phyloP scores from a whole-genome alignment of 2,329 filamentous ascomycete species.

The Nothopassalora personata region DNA sequence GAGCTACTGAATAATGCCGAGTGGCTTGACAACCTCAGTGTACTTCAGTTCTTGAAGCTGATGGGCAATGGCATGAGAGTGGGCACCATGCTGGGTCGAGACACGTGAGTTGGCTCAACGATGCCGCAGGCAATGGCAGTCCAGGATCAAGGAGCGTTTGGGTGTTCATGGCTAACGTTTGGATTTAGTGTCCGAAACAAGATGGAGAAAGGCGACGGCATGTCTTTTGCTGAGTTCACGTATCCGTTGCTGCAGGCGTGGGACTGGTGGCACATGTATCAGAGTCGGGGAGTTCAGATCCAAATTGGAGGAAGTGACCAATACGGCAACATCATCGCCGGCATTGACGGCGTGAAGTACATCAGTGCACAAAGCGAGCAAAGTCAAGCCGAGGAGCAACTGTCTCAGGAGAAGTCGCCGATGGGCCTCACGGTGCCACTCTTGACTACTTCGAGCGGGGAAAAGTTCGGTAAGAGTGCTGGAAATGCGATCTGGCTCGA shows the following conservation, averaged over 20 bases:
- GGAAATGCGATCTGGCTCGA: constrained; percentile 95
- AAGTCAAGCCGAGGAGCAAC: constrained; percentile 31
- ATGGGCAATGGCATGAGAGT: constrained; percentile 71
- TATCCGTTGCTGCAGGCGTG: constrained; percentile 93
- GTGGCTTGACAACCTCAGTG: constrained; percentile 69
- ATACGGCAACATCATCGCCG: constrained; percentile 90
- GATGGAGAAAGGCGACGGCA: constrained; percentile 78
- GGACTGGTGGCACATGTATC: constrained; percentile 91
- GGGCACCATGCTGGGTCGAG: constrained; percentile 80
- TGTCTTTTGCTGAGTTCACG: constrained; percentile 88
- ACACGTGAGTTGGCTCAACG: constrained; percentile 60
- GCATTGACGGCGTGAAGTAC: constrained; percentile 76
- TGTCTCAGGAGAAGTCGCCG: constrained; percentile 47
- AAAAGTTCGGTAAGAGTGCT: constrained; percentile 91
- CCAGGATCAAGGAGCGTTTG: background rate
- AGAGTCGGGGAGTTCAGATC: constrained; percentile 63
- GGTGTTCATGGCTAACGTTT: constrained; percentile 18
- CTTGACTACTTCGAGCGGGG: constrained; percentile 75
- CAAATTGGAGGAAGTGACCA: constrained; percentile 95
- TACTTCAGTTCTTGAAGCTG: constrained; percentile 69
- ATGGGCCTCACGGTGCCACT: constrained; percentile 88
- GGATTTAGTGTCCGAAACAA: constrained; percentile 65
- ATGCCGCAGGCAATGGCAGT: background rate
- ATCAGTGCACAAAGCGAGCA: constrained; percentile 46
- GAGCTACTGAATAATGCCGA: constrained; percentile 72